phyloP scores from a whole-genome alignment of 176 grass and related monocot species.

The Coix lacrymajobi region DNA sequence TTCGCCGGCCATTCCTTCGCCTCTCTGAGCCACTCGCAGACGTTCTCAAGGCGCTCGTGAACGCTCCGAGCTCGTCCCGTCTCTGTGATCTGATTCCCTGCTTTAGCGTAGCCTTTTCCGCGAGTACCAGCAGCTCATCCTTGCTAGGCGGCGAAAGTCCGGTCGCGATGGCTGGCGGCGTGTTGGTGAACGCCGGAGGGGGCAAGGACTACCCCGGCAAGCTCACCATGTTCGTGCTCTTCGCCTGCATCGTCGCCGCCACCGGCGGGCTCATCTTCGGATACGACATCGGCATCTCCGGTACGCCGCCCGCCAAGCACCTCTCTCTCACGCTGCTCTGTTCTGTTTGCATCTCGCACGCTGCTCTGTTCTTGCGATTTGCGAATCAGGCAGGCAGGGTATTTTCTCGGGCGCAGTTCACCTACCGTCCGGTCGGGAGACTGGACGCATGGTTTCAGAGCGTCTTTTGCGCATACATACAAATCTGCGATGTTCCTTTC shows the following conservation, averaged over 20 bases:
- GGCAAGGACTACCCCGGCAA: conserved; percentile 82
- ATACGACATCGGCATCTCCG: conserved; percentile 95
- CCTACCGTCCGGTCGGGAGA: not conserved
- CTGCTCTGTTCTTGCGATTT: conserved; percentile 1
- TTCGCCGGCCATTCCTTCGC: not conserved
- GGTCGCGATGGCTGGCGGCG: conserved; percentile 63
- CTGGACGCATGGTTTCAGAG: not conserved
- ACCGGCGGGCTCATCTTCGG: conserved; percentile 96
- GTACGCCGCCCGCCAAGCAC: not conserved
- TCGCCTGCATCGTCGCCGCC: conserved; percentile 85
- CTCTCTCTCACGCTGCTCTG: not conserved
- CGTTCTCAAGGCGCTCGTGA: not conserved
- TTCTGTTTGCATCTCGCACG: conserved; percentile 15
- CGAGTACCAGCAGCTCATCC: not conserved
- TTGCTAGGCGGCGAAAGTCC: not conserved
- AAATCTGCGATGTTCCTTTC: not conserved
- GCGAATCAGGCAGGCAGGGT: not conserved
- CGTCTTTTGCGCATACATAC: not conserved
- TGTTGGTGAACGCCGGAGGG: conserved; percentile 47
- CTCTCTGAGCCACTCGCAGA: not conserved
- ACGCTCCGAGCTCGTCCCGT: not conserved
- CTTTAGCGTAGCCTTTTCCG: not conserved
- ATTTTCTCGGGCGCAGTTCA: not conserved
- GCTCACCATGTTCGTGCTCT: conserved; percentile 81
- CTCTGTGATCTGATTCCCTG: not conserved